These are phyloP conservation scores for Fragaria ananassa DNA, from an alignment of 306 rosid genomes.

Conservation along the genomic window DNA sequence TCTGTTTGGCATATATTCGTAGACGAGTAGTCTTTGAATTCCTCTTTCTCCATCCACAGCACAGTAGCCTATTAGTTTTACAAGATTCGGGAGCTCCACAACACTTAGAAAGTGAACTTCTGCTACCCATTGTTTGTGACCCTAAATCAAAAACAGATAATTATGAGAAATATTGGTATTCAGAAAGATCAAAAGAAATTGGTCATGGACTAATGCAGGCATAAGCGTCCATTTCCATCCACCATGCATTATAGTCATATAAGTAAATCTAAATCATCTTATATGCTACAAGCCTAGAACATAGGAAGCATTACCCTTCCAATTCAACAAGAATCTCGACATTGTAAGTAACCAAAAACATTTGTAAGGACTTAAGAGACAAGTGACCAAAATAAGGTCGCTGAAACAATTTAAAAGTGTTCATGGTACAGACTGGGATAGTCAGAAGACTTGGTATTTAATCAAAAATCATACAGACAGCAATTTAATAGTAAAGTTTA, in stretches of 20 bases:
- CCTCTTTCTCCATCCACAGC: conserved; percentile 79
- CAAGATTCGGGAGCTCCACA: conserved; percentile 83
- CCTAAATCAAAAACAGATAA: conserved; percentile 35
- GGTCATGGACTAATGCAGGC: neutral
- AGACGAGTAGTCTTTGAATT: conserved; percentile 75
- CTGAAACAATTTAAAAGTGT: neutral
- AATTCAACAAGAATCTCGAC: neutral
- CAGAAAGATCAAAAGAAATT: neutral
- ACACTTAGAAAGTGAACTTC: conserved; percentile 85
- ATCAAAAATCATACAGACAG: neutral
- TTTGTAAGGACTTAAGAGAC: neutral
- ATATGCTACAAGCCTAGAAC: neutral
- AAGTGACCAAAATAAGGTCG: neutral
- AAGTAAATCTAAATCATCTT: neutral
- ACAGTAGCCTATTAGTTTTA: conserved; percentile 76
- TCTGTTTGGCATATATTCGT: conserved; percentile 68
- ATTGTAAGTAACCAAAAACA: neutral
- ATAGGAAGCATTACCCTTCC: neutral
- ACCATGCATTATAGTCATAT: neutral
- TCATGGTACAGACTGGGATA: neutral
- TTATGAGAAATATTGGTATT: neutral
- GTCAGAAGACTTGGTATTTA: neutral
- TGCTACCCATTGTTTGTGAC: conserved; percentile 82
- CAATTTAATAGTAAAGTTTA: neutral
- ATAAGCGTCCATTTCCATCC: neutral